These are phyloP conservation scores for Rhizopogon sp. DNA, from an alignment of 768 basidiomycete genomes.

Conservation along the genomic window DNA sequence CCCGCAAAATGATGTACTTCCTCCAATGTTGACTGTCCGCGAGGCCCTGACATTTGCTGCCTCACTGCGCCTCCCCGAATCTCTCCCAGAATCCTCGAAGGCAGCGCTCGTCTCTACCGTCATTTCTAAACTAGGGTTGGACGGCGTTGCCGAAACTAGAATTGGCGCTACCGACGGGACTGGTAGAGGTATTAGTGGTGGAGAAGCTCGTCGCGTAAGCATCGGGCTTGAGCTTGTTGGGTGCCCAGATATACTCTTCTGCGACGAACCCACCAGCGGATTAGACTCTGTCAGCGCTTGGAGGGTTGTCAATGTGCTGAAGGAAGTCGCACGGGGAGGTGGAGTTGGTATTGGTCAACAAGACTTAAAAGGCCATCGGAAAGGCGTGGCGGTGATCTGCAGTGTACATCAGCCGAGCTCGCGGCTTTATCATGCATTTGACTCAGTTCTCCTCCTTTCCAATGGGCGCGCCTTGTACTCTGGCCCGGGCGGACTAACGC, in stretches of 20 bases:
- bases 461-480: conserved; percentile 75
- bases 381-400: conserved; percentile 78
- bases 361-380: conserved; percentile 37
- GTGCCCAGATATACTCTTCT: conserved; percentile 75
- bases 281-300: conserved; percentile 87
- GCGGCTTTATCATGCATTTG: conserved; percentile 81
- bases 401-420: conserved; percentile 90
- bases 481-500: conserved; percentile 69
- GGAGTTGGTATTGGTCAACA: conserved; percentile 17
- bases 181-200: conserved; percentile 82
- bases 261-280: conserved; percentile 83
- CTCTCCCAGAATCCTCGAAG: conserved; percentile 57
- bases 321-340: conserved; percentile 58
- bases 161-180: conserved; percentile 66
- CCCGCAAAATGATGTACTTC: conserved; percentile 81
- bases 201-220: conserved; percentile 86
- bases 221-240: conserved; percentile 89
- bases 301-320: conserved; percentile 73
- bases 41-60: conserved; percentile 86
- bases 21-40: conserved; percentile 71
- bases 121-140: conserved; percentile 75
- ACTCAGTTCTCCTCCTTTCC: conserved; percentile 73
- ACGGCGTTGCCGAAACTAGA: conserved; percentile 59
- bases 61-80: conserved; percentile 76
- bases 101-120: conserved; percentile 60